Evolutionary conservation across 2,329 filamentous ascomycete species (phyloP).

Genomic region (Botrytis fragariae): DNA sequence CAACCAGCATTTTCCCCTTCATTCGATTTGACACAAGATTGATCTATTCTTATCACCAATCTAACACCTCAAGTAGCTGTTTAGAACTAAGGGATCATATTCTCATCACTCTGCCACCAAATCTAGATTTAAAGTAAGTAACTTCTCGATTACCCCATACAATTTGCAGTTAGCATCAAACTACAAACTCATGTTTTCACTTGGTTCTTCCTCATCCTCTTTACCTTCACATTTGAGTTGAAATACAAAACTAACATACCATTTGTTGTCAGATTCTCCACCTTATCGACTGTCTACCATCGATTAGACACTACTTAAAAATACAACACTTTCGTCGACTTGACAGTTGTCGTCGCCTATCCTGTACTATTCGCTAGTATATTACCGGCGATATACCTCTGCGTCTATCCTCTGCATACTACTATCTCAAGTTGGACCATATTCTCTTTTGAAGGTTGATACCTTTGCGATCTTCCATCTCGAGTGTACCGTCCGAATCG

Average conservation of each 20-base stretch:
- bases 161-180: neutral
- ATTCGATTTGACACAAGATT: neutral
- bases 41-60: neutral
- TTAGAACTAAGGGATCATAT: neutral
- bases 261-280: neutral
- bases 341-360: neutral
- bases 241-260: neutral
- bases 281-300: neutral
- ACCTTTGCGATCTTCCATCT: neutral
- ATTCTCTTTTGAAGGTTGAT: neutral
- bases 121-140: neutral
- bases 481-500: neutral
- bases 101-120: neutral
- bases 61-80: neutral
- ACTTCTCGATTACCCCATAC: neutral
- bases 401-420: neutral
- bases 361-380: neutral
- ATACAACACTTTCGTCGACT: neutral
- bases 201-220: neutral
- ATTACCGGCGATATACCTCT: neutral
- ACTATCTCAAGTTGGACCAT: neutral
- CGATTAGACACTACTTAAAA: neutral
- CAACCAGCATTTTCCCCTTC: neutral
- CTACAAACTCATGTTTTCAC: neutral
- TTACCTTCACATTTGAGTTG: neutral